Conservation (phyloP, 345 rosid species). For the Hibiscus syriacus region DNA sequence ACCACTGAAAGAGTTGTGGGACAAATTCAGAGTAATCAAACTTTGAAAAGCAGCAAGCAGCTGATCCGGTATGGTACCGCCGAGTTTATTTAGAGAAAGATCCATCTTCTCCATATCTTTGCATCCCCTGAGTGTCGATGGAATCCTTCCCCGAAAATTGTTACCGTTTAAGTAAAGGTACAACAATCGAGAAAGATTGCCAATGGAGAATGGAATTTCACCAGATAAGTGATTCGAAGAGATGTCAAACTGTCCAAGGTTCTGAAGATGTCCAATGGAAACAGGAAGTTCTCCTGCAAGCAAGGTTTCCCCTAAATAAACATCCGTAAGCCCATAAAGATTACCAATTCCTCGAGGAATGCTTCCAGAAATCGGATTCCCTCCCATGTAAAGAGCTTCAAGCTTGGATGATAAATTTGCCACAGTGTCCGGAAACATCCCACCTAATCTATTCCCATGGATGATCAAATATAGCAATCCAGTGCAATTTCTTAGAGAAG, state of each 20-base stretch:
- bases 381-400: neutral
- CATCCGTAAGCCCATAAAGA: neutral
- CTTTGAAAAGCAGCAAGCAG: neutral
- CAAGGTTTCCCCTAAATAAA: neutral
- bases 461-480: neutral
- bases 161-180: neutral
- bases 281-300: neutral
- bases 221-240: neutral
- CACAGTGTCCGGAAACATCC: neutral
- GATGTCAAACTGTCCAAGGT: neutral
- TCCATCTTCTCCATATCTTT: neutral
- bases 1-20: neutral
- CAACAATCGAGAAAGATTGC: neutral
- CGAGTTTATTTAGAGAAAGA: neutral
- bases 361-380: conserved; percentile 1
- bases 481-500: conserved; percentile 4
- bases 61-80: neutral
- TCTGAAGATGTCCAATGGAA: neutral
- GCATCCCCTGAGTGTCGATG: neutral
- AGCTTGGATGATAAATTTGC: conserved; percentile 9
- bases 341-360: conserved; percentile 11
- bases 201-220: neutral
- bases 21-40: neutral
- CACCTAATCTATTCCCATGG: neutral
- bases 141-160: neutral